Percentiles rank a stretch among this genome's conserved stretches.
Evolutionary conservation across 2,329 filamentous ascomycete genomes (phyloP).

Genomic region (Ceratocystis alfenasii): DNA sequence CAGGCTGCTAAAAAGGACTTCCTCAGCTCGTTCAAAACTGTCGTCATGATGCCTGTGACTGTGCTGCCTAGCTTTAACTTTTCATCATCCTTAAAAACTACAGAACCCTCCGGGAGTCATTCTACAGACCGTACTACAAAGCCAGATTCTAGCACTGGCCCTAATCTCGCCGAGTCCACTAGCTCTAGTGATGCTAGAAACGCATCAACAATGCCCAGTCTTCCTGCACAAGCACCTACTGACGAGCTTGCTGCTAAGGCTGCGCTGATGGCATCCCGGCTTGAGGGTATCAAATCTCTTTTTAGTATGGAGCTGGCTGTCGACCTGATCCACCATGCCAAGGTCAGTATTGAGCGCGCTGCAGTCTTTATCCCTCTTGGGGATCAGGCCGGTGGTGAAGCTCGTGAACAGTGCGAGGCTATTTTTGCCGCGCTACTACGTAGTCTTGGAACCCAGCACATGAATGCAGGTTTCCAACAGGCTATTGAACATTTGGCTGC

Average conservation of each 20-base stretch:
- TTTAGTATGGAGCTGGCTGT: conserved; percentile 95
- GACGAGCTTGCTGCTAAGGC: conserved; percentile 92
- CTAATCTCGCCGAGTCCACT: not conserved
- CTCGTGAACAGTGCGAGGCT: conserved; percentile 73
- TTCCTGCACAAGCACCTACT: conserved; percentile 58
- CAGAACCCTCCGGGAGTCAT: not conserved
- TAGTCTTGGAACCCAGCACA: conserved; percentile 72
- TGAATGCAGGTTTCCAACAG: conserved; percentile 86
- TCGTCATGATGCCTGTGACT: conserved; percentile 97
- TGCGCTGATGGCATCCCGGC: conserved; percentile 87
- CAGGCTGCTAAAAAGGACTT: conserved; percentile 97
- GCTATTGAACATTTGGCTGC: conserved; percentile 81
- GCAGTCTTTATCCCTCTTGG: conserved; percentile 71
- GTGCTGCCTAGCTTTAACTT: conserved; percentile 53
- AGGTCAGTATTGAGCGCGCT: conserved; percentile 73
- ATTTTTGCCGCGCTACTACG: conserved; percentile 80
- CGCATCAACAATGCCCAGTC: conserved; percentile 1
- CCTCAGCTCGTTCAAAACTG: conserved; percentile 90
- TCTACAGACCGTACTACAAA: not conserved
- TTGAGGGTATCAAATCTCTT: conserved; percentile 87
- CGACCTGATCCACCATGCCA: conserved; percentile 76
- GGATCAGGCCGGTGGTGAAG: conserved; percentile 68
- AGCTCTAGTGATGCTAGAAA: not conserved
- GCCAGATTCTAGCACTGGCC: not conserved
- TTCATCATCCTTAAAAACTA: conserved; percentile 12